Evolutionary conservation across 2,329 filamentous ascomycete species (phyloP).

Genomic region (Alternaria solani): DNA sequence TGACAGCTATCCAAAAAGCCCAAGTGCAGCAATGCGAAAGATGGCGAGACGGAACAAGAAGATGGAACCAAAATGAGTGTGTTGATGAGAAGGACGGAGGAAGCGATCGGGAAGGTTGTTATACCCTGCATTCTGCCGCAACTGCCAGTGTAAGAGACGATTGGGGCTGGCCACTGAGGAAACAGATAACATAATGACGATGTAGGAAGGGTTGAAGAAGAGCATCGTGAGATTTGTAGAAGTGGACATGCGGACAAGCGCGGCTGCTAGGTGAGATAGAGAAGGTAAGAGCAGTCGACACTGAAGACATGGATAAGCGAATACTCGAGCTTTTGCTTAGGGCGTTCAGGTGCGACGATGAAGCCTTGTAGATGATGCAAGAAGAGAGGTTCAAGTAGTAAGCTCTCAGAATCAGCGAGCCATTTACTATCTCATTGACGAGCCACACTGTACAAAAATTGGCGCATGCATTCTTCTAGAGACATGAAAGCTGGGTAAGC

Average conservation of each 20-base stretch:
- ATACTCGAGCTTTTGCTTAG: background rate
- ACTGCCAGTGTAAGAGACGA: slow-evolving; percentile 24
- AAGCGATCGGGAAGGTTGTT: slow-evolving; percentile 23
- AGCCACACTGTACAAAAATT: background rate
- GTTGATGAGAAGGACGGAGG: slow-evolving; percentile 28
- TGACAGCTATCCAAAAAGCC: slow-evolving; percentile 51
- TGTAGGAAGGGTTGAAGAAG: slow-evolving; percentile 20
- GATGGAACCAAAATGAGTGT: slow-evolving; percentile 51
- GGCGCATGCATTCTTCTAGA: background rate
- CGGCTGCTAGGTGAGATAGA: slow-evolving; percentile 5
- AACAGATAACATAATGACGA: slow-evolving; percentile 16
- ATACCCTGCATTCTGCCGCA: slow-evolving; percentile 33
- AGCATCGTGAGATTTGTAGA: slow-evolving; percentile 15
- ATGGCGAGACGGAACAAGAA: slow-evolving; percentile 46
- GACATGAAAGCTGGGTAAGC: background rate
- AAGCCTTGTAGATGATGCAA: background rate
- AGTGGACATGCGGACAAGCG: slow-evolving; percentile 13
- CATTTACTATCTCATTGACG: background rate
- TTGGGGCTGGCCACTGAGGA: slow-evolving; percentile 14
- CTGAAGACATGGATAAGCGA: background rate
- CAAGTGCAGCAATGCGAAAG: slow-evolving; percentile 50
- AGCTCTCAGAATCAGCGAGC: background rate
- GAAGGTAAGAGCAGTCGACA: slow-evolving; percentile 8
- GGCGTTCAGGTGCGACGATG: background rate
- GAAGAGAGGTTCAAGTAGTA: background rate